Evolutionary conservation across 257 asterid genomes (phyloP), one percentile per base, ranked within the genome.

Genomic region (Penstemon davidsonii): DNA sequence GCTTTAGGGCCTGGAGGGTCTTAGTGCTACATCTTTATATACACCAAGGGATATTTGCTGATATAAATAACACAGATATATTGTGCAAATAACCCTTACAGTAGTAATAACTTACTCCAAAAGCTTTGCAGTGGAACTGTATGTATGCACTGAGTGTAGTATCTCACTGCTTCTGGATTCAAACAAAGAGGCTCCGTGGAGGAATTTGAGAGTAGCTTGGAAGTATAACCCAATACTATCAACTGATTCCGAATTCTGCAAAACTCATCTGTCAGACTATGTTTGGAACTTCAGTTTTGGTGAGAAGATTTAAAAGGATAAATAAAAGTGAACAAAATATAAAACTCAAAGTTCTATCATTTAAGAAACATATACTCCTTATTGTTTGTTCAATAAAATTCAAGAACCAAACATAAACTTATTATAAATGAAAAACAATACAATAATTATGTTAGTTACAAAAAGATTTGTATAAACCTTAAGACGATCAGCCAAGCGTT

Each of bases 121-220:
- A 64, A 95, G 89, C 75, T 91, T 91, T 62, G 99, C 99, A 8
- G 99, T 95, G 89, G 90, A 86, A 73, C 96, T 86, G 69, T 95
- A 91, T 65, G 91, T 84, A 58, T 91, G 93, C 77, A 80, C 67
- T 53, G 98, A 82, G 82, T 82, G 93, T 84, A 78, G 73, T 79
- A 81, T 67, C 57, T 94, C 98, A 66, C 80, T 84, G 77, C 79
- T 84, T 79, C 92, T 84, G 8, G 89, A 78, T 80, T 95, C 99
- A 73, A 89, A 74, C 78, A 95, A 78, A 72, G 97, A 91, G 61
- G 99, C 99, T 68, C 95, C 99, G 55, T 89, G 86, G 60, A 95
- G 97, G 79, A 95, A 95, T 62, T 91, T 95, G 74, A 95, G 96
- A 43, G 91, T 91, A 51, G 99, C 99, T 84, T 91, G 87, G 68